Evolutionary conservation across 805 yeast genomes (phyloP).

Genomic region (Ogataea salicorniae): DNA sequence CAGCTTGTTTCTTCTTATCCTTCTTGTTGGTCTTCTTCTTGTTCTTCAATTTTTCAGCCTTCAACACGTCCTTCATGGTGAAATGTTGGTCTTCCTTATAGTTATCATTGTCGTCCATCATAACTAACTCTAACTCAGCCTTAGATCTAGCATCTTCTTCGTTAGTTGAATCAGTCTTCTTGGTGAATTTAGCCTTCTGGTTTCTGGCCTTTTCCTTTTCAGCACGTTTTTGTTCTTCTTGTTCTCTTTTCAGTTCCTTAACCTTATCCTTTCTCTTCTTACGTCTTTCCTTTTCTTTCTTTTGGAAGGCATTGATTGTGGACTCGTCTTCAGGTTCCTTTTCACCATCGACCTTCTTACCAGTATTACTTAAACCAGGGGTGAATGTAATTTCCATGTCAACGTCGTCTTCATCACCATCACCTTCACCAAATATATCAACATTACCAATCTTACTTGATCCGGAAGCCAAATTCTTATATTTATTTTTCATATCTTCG

Average conservation of each 20-base stretch:
- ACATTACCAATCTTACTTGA: constrained; percentile 17
- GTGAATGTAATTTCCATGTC: constrained; percentile 96
- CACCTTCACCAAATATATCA: constrained; percentile 16
- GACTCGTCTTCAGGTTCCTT: constrained; percentile 50
- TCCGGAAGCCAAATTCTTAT: constrained; percentile 50
- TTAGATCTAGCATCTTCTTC: constrained; percentile 38
- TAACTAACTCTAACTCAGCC: constrained; percentile 70
- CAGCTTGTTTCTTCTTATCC: constrained; percentile 46
- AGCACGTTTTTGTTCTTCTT: constrained; percentile 46
- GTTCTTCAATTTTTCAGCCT: constrained; percentile 61
- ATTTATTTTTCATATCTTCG: constrained; percentile 46
- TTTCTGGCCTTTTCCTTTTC: constrained; percentile 29
- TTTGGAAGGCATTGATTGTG: constrained; percentile 71
- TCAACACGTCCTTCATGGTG: constrained; percentile 70
- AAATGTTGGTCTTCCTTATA: constrained; percentile 55
- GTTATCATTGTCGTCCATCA: constrained; percentile 52
- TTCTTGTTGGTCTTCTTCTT: constrained; percentile 44
- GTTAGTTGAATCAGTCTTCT: constrained; percentile 23
- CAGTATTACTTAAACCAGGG: constrained; percentile 64
- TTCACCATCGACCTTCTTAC: constrained; percentile 29
- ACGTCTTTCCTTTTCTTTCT: constrained; percentile 92
- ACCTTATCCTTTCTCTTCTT: constrained; percentile 74
- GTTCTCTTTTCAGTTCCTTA: constrained; percentile 52
- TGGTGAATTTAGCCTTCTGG: constrained; percentile 20
- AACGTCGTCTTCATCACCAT: constrained; percentile 55